These are phyloP conservation scores for Rutstroemia sp. DNA, from an alignment of 2,329 filamentous ascomycete species.

Conservation along the genomic window DNA sequence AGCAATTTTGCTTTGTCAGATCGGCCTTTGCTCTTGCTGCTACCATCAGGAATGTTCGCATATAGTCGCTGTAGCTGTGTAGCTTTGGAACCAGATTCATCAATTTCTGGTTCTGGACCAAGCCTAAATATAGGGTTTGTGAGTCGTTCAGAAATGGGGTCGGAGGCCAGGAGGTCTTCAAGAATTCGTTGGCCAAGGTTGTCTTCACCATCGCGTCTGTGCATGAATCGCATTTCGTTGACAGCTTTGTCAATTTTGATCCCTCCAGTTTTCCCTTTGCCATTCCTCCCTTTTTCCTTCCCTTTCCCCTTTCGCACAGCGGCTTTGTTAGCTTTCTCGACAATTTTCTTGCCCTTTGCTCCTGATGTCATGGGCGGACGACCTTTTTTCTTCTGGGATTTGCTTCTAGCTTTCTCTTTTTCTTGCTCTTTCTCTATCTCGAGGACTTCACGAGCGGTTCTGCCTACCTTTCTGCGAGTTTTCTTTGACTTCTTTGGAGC, in stretches of 20 bases:
- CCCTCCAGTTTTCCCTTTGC: conserved; percentile 1
- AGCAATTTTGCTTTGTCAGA: conserved; percentile 33
- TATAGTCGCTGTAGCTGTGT: conserved; percentile 22
- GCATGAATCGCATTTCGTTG: neutral
- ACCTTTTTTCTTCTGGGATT: conserved; percentile 16
- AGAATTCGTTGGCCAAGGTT: conserved; percentile 17
- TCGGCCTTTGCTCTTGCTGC: conserved; percentile 10
- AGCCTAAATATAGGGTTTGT: conserved; percentile 17
- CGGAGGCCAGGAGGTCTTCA: conserved; percentile 13
- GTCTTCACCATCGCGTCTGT: conserved; percentile 11
- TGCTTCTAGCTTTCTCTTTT: conserved; percentile 17
- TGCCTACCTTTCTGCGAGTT: conserved; percentile 15
- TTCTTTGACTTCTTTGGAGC: conserved; percentile 11
- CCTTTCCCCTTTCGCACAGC: conserved; percentile 3
- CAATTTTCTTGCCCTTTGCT: neutral
- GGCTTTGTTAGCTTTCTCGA: neutral
- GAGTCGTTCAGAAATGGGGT: conserved; percentile 20
- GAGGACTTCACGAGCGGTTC: conserved; percentile 15
- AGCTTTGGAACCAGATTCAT: conserved; percentile 13
- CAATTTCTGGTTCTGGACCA: conserved; percentile 16
- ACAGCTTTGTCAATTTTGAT: too few species aligned
- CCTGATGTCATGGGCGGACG: neutral
- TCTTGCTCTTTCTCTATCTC: conserved; percentile 8
- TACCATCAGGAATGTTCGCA: conserved; percentile 21
- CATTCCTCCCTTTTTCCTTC: conserved; percentile 12